Percentiles rank a stretch among this genome's conserved stretches.
Evolutionary conservation across 2,329 filamentous ascomycete species (phyloP).

Genomic region (Corynespora cassiicola): DNA sequence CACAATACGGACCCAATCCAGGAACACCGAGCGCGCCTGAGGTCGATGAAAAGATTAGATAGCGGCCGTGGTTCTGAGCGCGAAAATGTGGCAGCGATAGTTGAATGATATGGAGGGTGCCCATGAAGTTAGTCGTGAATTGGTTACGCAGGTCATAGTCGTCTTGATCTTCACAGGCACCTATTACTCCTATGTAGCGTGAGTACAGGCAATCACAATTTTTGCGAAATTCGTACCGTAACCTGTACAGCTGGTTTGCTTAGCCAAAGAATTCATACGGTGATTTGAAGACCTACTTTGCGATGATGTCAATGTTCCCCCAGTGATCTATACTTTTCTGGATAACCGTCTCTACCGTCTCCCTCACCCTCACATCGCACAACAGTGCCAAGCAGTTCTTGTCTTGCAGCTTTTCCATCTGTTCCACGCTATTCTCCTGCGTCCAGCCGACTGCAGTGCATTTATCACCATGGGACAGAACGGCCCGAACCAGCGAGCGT

Average conservation of each 20-base stretch:
- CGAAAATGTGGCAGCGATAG: constrained; percentile 87
- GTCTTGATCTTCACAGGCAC: constrained; percentile 95
- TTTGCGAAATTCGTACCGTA: constrained; percentile 65
- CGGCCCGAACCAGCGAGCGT: constrained; percentile 83
- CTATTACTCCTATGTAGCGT: constrained; percentile 68
- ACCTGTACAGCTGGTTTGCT: constrained; percentile 81
- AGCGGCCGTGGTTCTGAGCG: constrained; percentile 74
- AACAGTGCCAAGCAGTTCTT: constrained; percentile 76
- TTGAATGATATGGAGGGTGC: constrained; percentile 91
- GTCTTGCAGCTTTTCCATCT: constrained; percentile 74
- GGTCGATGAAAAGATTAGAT: constrained; percentile 93
- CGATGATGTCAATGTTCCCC: constrained; percentile 84
- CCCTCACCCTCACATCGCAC: constrained; percentile 85
- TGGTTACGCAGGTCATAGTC: constrained; percentile 94
- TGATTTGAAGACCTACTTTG: constrained; percentile 61
- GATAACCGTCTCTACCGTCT: constrained; percentile 77
- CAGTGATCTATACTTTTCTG: constrained; percentile 75
- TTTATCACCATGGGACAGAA: constrained; percentile 79
- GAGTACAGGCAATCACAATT: constrained; percentile 1
- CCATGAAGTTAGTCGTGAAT: constrained; percentile 98
- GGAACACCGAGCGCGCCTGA: constrained; percentile 92
- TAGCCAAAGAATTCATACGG: no score
- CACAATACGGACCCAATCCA: constrained; percentile 91
- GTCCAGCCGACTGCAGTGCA: constrained; percentile 87
- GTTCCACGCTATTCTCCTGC: constrained; percentile 74